Percentiles rank a stretch among this genome's conserved stretches.
Conservation (phyloP, 768 basidiomycete genomes). For the Mycena vulgaris region DNA sequence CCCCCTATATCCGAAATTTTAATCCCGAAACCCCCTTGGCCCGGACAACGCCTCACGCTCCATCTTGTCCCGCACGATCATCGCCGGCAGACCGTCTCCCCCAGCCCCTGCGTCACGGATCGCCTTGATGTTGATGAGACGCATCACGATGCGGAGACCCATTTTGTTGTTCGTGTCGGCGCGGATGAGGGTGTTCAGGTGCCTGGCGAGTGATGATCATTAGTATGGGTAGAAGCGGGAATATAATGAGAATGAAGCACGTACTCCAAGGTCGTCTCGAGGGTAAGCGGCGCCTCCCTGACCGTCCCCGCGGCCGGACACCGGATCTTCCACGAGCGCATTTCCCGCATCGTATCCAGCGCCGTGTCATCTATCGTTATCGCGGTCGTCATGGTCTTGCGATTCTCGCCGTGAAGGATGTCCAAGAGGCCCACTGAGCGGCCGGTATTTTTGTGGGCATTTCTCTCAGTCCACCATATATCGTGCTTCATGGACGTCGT, state of each 20-base stretch:
- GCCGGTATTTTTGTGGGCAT: too few species aligned
- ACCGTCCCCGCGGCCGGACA: background rate
- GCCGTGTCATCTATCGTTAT: too few species aligned
- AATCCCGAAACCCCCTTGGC: too few species aligned
- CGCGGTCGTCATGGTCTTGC: too few species aligned
- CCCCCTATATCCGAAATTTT: too few species aligned
- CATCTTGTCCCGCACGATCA: conserved; percentile 12
- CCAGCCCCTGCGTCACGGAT: conserved; percentile 1
- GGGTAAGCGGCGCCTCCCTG: background rate
- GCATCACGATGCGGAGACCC: conserved; percentile 3
- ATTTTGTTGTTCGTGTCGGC: conserved; percentile 7
- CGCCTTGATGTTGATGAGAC: conserved; percentile 5
- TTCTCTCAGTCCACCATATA: background rate
- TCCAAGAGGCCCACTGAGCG: too few species aligned
- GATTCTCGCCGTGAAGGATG: too few species aligned
- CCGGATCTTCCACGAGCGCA: background rate
- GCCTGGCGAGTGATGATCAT: background rate
- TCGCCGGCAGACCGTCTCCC: background rate
- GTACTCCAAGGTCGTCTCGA: conserved; percentile 1
- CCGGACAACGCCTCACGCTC: conserved; percentile 8
- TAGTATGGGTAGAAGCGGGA: background rate
- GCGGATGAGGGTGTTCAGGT: conserved; percentile 5
- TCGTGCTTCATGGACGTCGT: background rate
- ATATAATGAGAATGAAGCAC: background rate
- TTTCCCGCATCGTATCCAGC: too few species aligned